These are phyloP conservation scores for Salix koriyanagi DNA, from an alignment of 345 rosid species.

Conservation along the genomic window DNA sequence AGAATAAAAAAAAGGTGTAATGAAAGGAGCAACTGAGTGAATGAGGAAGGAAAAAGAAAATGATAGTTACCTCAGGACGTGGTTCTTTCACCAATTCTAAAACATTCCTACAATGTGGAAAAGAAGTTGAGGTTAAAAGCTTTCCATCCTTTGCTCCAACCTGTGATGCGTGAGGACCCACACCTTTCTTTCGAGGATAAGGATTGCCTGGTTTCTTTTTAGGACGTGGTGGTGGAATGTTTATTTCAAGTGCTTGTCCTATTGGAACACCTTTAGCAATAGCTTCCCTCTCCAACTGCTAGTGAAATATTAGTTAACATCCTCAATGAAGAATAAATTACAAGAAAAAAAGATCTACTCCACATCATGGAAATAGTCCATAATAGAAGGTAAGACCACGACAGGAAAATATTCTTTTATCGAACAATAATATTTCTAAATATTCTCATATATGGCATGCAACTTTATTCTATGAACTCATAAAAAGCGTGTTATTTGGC, in stretches of 20 bases:
- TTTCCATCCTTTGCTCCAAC: constrained; percentile 49
- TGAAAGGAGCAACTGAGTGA: constrained; percentile 1
- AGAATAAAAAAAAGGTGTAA: constrained; percentile 11
- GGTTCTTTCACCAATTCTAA: constrained; percentile 59
- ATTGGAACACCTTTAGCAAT: constrained; percentile 67
- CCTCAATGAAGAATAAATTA: not conserved
- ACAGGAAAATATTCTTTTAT: not conserved
- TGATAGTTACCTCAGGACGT: constrained; percentile 48
- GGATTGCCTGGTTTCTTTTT: constrained; percentile 93
- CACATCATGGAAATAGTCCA: not conserved
- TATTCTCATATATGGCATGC: not conserved
- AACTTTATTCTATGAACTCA: not conserved
- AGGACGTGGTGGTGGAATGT: constrained; percentile 97
- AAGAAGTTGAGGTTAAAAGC: constrained; percentile 40
- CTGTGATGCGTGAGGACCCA: constrained; percentile 30
- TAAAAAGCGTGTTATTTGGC: not conserved
- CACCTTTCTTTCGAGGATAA: constrained; percentile 75
- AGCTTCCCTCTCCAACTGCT: constrained; percentile 97
- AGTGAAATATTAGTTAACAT: constrained; percentile 14
- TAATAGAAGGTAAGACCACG: not conserved
- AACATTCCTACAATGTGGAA: constrained; percentile 41
- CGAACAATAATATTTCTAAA: not conserved
- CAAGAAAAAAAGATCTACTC: not conserved
- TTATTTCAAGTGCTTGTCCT: constrained; percentile 71
- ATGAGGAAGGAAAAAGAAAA: not conserved